A percentile compares a stretch with the other conserved stretches of the same genome.
These are phyloP conservation scores for Globisporangium lucens DNA, from an alignment of 352 stramenopile genomes.

Conservation along the genomic window DNA sequence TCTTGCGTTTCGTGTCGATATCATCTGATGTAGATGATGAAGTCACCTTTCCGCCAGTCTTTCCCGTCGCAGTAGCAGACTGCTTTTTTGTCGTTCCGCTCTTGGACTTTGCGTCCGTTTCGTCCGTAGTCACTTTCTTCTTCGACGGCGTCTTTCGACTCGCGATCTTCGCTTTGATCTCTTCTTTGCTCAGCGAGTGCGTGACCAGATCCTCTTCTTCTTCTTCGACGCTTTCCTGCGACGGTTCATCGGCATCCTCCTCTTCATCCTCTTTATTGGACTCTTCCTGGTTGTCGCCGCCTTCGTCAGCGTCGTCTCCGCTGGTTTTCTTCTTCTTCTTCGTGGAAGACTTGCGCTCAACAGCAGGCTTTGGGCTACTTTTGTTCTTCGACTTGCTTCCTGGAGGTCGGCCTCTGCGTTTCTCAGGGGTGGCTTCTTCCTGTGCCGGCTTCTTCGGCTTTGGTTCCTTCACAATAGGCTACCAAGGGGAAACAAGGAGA, in stretches of 20 bases:
- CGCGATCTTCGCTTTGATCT: conserved; percentile 75
- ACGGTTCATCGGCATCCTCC: conserved; percentile 12
- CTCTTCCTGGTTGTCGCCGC: conserved; percentile 11
- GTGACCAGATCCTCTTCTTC: conserved; percentile 39
- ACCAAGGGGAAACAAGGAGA: not conserved
- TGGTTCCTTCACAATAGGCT: conserved; percentile 16
- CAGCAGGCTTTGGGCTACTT: conserved; percentile 2
- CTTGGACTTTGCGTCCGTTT: conserved; percentile 26
- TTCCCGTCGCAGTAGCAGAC: conserved; percentile 23
- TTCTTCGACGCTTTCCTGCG: conserved; percentile 23
- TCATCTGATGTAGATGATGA: conserved; percentile 23
- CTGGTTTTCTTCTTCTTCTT: conserved; percentile 25
- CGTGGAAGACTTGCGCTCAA: conserved; percentile 13
- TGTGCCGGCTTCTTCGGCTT: conserved; percentile 19
- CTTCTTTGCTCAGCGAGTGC: conserved; percentile 58
- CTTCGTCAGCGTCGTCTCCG: conserved; percentile 13
- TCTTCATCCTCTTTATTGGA: conserved; percentile 11
- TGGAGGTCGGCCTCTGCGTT: conserved; percentile 44
- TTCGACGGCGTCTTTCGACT: conserved; percentile 62
- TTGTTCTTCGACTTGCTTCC: conserved; percentile 44
- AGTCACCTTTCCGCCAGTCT: conserved; percentile 24
- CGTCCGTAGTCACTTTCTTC: conserved; percentile 40
- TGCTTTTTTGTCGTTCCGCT: conserved; percentile 34
- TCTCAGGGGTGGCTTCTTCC: conserved; percentile 26
- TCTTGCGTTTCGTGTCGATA: conserved; percentile 75